Percentiles rank a stretch among this genome's conserved stretches.
phyloP scores from a whole-genome alignment of 805 yeast species.

The Cyberlindnera amylophila region DNA sequence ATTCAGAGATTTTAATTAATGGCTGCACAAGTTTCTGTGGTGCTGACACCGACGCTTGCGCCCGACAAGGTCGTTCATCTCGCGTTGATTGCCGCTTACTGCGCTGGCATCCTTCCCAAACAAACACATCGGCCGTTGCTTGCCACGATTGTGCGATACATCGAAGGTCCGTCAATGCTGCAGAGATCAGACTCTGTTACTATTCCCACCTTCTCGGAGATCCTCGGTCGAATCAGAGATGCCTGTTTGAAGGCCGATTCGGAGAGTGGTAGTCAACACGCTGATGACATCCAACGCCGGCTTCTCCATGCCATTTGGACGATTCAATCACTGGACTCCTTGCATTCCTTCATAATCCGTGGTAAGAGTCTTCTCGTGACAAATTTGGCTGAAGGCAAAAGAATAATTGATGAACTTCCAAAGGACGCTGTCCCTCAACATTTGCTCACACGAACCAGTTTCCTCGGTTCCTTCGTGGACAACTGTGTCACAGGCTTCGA shows the following conservation, averaged over 20 bases:
- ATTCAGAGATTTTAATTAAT: too few relatives aligned
- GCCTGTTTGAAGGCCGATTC: conserved; percentile 22
- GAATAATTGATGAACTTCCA: conserved; percentile 15
- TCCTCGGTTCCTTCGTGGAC: conserved; percentile 44
- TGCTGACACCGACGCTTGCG: conserved; percentile 40
- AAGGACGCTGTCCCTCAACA: conserved; percentile 17
- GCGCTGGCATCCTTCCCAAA: conserved; percentile 38
- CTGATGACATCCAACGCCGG: conserved; percentile 29
- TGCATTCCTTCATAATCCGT: conserved; percentile 37
- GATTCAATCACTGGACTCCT: conserved; percentile 43
- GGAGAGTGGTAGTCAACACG: conserved; percentile 21
- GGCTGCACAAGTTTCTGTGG: conserved; percentile 9
- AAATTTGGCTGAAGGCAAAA: conserved; percentile 33
- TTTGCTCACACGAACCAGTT: conserved; percentile 36
- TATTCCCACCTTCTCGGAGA: conserved; percentile 33
- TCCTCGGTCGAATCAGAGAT: conserved; percentile 25
- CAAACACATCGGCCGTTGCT: conserved; percentile 37
- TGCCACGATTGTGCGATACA: conserved; percentile 39
- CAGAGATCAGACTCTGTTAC: conserved; percentile 22
- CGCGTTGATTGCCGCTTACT: conserved; percentile 44
- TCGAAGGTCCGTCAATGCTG: conserved; percentile 32
- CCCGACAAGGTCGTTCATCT: conserved; percentile 53
- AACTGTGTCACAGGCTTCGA: conserved; percentile 38
- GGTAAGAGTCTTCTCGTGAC: conserved; percentile 33
- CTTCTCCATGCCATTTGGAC: conserved; percentile 42